Evolutionary conservation across 2,329 filamentous ascomycete genomes (phyloP).

Genomic region (Teratosphaeria viscida): DNA sequence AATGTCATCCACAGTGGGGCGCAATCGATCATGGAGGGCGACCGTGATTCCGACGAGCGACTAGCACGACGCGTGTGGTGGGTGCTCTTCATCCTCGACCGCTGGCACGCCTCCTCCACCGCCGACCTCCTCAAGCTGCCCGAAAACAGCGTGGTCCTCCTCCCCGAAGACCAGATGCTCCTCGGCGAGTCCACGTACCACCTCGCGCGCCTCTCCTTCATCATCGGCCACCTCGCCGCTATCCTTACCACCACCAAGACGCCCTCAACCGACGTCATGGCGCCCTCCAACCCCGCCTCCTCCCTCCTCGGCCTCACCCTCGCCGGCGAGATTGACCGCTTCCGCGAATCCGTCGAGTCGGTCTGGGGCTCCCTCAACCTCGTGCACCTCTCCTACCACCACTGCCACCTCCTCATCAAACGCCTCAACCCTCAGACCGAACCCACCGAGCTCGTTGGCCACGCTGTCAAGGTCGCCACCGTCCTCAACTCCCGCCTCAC

Average conservation of each 20-base stretch:
- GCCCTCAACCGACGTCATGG: slow-evolving; percentile 34
- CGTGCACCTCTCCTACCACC: slow-evolving; percentile 60
- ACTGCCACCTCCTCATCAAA: slow-evolving; percentile 54
- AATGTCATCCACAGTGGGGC: slow-evolving; percentile 35
- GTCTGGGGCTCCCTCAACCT: slow-evolving; percentile 45
- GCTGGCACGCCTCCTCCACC: slow-evolving; percentile 61
- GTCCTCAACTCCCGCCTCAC: slow-evolving; percentile 47
- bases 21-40: slow-evolving; percentile 33
- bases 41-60: slow-evolving; percentile 51
- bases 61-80: slow-evolving; percentile 59
- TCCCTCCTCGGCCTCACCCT: slow-evolving; percentile 42
- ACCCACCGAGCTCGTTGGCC: slow-evolving; percentile 49
- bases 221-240: slow-evolving; percentile 46
- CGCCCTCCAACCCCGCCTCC: slow-evolving; percentile 30
- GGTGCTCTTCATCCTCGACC: slow-evolving; percentile 59
- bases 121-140: slow-evolving; percentile 53
- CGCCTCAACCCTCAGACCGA: slow-evolving; percentile 48
- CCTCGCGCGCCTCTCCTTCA: slow-evolving; percentile 52
- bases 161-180: slow-evolving; percentile 48
- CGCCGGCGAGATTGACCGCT: slow-evolving; percentile 52
- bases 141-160: slow-evolving; percentile 50
- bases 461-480: slow-evolving; percentile 48
- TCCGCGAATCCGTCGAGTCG: slow-evolving; percentile 52
- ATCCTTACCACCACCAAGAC: slow-evolving; percentile 37
- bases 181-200: slow-evolving; percentile 56